Conservation (phyloP, 352 stramenopile genomes). For the Phytopythium chamaehyphon region DNA sequence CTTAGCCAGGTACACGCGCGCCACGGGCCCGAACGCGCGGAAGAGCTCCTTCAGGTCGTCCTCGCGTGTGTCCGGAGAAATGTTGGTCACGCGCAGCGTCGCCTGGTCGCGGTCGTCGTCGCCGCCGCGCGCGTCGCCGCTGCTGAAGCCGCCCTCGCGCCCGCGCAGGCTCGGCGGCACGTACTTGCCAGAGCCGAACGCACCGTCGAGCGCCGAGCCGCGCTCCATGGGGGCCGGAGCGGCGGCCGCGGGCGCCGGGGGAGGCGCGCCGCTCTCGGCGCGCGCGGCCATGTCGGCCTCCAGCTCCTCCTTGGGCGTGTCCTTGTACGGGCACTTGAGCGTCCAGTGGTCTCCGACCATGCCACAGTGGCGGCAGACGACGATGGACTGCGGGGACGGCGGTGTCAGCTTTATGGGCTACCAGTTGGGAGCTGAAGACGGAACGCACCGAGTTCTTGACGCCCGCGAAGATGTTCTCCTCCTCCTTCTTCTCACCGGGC, state of each 20-base stretch:
- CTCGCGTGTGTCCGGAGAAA: constrained; percentile 97
- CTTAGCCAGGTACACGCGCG: constrained; percentile 97
- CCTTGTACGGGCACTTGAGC: constrained; percentile 91
- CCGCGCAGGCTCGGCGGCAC: constrained; percentile 80
- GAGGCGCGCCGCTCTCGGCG: constrained; percentile 24
- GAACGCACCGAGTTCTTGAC: constrained; percentile 70
- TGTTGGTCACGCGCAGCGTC: constrained; percentile 98
- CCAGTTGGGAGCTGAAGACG: no score
- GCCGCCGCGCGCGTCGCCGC: constrained; percentile 25
- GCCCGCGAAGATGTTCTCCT: constrained; percentile 83
- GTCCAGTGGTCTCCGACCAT: constrained; percentile 90
- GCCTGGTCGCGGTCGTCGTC: constrained; percentile 77
- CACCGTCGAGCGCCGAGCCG: constrained; percentile 55
- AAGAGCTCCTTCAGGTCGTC: constrained; percentile 99
- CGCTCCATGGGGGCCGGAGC: constrained; percentile 24
- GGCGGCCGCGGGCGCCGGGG: constrained; percentile 9
- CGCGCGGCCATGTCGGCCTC: constrained; percentile 64
- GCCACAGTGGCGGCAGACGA: constrained; percentile 87
- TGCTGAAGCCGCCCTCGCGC: constrained; percentile 29
- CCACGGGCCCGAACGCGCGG: constrained; percentile 94
- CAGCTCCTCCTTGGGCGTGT: constrained; percentile 78
- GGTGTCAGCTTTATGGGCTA: no score
- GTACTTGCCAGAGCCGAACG: constrained; percentile 85
- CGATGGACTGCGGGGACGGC: constrained; percentile 58
- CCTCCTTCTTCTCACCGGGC: constrained; percentile 85